phyloP scores from a whole-genome alignment of 1,139 yeast species.

The Yamadazyma buinensis region DNA sequence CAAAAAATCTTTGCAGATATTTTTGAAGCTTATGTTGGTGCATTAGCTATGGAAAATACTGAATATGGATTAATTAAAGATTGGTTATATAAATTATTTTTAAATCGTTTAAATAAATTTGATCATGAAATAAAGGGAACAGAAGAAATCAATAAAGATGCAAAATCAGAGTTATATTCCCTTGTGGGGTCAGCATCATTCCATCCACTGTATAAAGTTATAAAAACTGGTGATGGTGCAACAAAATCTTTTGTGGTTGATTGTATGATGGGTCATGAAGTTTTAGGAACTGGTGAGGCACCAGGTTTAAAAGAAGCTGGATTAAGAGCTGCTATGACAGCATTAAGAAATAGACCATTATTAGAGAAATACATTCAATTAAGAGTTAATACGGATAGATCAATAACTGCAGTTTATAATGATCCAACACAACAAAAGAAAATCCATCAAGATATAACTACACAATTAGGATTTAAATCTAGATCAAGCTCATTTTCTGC shows the following conservation, averaged over 20 bases:
- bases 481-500: not conserved
- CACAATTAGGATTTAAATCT: not conserved
- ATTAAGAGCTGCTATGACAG: conserved; percentile 66
- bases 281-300: conserved; percentile 59
- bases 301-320: conserved; percentile 66
- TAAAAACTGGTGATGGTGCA: conserved; percentile 51
- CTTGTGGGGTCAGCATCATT: conserved; percentile 71
- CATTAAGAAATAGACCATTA: conserved; percentile 52
- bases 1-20: conserved; percentile 69
- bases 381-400: conserved; percentile 38
- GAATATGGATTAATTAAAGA: conserved; percentile 43
- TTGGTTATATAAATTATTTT: conserved; percentile 60
- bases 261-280: conserved; percentile 57
- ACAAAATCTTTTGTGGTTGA: conserved; percentile 54
- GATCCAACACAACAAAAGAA: not conserved
- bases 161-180: conserved; percentile 78
- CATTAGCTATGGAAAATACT: conserved; percentile 59
- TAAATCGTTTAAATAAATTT: conserved; percentile 22
- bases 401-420: not conserved
- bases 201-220: conserved; percentile 62
- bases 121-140: conserved; percentile 24
- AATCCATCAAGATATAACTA: no score
- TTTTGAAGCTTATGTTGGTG: conserved; percentile 92
- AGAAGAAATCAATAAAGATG: conserved; percentile 48
- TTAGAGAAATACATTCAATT: conserved; percentile 62